These are phyloP conservation scores for Colletotrichum tamarilloi DNA, from an alignment of 2,329 filamentous ascomycete genomes.

Conservation along the genomic window DNA sequence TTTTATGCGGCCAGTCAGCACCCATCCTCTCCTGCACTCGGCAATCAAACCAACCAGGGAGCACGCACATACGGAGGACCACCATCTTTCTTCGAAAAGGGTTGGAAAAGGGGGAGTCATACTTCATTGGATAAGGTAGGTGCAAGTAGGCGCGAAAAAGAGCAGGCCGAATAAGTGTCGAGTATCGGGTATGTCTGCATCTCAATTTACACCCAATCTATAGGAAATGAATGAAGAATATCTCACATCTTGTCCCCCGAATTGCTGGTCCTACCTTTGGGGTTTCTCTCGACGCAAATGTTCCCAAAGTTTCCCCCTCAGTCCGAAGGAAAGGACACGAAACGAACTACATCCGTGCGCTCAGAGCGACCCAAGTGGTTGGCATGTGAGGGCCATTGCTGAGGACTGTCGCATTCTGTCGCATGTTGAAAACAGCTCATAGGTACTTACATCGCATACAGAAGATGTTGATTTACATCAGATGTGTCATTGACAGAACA, in stretches of 20 bases:
- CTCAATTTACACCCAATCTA: not conserved
- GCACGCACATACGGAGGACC: not conserved
- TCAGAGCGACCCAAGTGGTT: not conserved
- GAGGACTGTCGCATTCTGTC: not conserved
- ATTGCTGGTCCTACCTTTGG: no score
- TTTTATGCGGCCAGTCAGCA: not conserved
- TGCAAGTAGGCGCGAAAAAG: not conserved
- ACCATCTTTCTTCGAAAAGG: not conserved
- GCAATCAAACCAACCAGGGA: slow-evolving; percentile 25
- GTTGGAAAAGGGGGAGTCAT: not conserved
- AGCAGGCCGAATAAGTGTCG: not conserved
- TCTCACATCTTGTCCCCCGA: not conserved
- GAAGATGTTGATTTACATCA: not conserved
- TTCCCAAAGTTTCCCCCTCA: not conserved
- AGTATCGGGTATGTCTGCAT: not conserved
- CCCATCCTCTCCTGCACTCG: not conserved
- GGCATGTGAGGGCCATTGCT: not conserved
- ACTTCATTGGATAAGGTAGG: not conserved
- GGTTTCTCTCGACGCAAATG: not conserved
- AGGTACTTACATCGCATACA: not conserved
- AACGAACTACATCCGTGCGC: slow-evolving; percentile 8
- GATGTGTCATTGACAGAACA: not conserved
- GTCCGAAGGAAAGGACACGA: not conserved
- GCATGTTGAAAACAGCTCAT: not conserved
- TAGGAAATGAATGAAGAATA: no score